phyloP scores from a whole-genome alignment of 106 monocot genomes.

The Acorus gramineus region DNA sequence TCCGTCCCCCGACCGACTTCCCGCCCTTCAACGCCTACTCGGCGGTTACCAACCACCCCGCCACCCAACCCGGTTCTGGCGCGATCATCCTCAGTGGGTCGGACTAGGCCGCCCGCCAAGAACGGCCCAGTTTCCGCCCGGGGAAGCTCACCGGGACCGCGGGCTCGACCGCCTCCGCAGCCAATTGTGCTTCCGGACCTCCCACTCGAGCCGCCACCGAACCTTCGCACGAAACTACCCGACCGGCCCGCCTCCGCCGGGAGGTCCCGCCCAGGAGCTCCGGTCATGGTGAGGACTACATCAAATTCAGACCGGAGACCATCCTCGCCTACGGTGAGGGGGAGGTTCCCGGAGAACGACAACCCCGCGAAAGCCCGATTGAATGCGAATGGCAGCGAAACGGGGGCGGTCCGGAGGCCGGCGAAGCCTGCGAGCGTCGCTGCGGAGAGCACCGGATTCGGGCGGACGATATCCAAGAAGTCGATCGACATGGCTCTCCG shows the following conservation, averaged over 20 bases:
- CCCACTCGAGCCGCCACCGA: conserved; percentile 15
- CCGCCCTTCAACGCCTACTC: conserved; percentile 62
- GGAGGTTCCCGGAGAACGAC: conserved; percentile 50
- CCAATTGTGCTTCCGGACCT: conserved; percentile 60
- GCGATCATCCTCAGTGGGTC: conserved; percentile 44
- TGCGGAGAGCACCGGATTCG: conserved; percentile 74
- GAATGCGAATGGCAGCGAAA: too few relatives aligned
- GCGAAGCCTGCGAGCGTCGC: conserved; percentile 17
- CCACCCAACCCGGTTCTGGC: conserved; percentile 12
- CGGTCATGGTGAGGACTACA: not conserved
- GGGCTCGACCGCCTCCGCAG: conserved; percentile 34
- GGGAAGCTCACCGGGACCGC: conserved; percentile 61
- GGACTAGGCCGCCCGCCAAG: conserved; percentile 8
- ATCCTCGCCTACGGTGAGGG: conserved; percentile 34
- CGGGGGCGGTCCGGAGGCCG: conserved; percentile 15
- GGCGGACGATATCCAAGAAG: conserved; percentile 84
- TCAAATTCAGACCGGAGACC: conserved; percentile 27
- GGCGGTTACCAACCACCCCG: conserved; percentile 12
- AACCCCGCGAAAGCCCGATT: not conserved
- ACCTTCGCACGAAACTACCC: conserved; percentile 18
- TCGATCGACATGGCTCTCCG: conserved; percentile 91
- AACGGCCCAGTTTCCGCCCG: conserved; percentile 20
- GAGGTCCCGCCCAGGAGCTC: conserved; percentile 23
- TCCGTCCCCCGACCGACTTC: too few relatives aligned
- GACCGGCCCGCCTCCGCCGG: conserved; percentile 21